Conservation (phyloP, 2,329 filamentous ascomycete genomes). For the Fusarium humuli region DNA sequence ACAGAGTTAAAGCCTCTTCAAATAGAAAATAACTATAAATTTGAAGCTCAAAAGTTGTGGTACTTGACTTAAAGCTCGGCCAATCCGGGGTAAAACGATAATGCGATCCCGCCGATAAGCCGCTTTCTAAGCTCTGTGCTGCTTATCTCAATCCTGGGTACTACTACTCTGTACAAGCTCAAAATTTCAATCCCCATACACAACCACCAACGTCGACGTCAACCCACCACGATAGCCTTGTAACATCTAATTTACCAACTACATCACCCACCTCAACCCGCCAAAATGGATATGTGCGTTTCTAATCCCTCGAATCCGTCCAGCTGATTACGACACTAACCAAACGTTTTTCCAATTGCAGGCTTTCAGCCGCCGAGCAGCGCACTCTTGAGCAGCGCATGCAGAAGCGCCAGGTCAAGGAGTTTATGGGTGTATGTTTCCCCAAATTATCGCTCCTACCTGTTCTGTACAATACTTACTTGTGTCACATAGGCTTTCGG, state of each 20-base stretch:
- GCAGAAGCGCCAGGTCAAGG: constrained; percentile 98
- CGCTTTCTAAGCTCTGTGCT: constrained; percentile 14
- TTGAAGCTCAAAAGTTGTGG: neutral
- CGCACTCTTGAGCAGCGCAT: constrained; percentile 93
- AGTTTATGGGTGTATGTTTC: constrained; percentile 90
- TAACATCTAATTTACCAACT: constrained; percentile 20
- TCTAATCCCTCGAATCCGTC: too few species aligned
- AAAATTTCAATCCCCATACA: constrained; percentile 47
- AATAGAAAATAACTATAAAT: neutral
- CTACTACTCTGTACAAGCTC: neutral
- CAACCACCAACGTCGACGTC: constrained; percentile 31
- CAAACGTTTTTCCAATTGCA: constrained; percentile 44
- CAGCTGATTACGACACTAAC: constrained; percentile 5
- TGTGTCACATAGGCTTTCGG: constrained; percentile 50
- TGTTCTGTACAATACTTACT: neutral
- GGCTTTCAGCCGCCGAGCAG: constrained; percentile 82
- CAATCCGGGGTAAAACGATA: constrained; percentile 48
- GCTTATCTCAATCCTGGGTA: constrained; percentile 30
- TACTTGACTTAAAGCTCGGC: neutral
- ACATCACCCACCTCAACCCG: constrained; percentile 19
- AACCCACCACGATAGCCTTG: constrained; percentile 22
- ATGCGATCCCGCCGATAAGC: constrained; percentile 50
- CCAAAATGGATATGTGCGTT: constrained; percentile 49
- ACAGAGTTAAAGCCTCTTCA: neutral
- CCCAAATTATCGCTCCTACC: too few species aligned